phyloP scores from a whole-genome alignment of 352 stramenopile genomes.

The Bremia lactucae region DNA sequence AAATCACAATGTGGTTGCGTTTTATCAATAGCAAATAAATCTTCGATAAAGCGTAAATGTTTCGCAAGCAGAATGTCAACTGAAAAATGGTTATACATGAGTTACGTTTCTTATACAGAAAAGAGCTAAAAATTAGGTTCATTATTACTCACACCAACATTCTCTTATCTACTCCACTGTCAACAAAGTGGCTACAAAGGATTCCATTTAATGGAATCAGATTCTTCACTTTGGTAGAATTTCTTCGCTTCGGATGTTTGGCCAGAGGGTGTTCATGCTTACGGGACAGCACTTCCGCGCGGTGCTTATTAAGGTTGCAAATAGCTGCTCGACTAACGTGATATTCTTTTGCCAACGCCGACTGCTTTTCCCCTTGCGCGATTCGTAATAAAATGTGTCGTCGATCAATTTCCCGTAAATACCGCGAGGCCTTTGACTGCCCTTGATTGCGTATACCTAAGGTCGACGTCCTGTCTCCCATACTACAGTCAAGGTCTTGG shows the following conservation, averaged over 20 bases:
- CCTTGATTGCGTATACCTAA: neutral
- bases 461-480: too few relatives aligned
- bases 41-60: too few relatives aligned
- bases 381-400: slow-evolving; percentile 47
- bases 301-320: slow-evolving; percentile 62
- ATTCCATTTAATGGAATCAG: neutral
- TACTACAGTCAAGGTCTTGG: too few relatives aligned
- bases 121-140: too few relatives aligned
- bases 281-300: slow-evolving; percentile 36
- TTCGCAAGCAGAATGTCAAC: too few relatives aligned
- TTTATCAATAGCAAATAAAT: too few relatives aligned
- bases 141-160: too few relatives aligned
- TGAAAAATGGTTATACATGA: too few relatives aligned
- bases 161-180: too few relatives aligned
- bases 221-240: slow-evolving; percentile 4
- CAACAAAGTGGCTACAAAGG: too few relatives aligned
- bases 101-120: too few relatives aligned
- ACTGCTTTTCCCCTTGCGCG: slow-evolving; percentile 49
- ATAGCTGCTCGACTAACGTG: slow-evolving; percentile 57
- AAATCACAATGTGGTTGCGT: too few relatives aligned
- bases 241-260: slow-evolving; percentile 43
- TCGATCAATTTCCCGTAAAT: slow-evolving; percentile 58
- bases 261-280: slow-evolving; percentile 42
- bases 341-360: slow-evolving; percentile 53
- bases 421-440: slow-evolving; percentile 36